Conservation (phyloP, 163 green algal species). For the Prototheca stagnorum region DNA sequence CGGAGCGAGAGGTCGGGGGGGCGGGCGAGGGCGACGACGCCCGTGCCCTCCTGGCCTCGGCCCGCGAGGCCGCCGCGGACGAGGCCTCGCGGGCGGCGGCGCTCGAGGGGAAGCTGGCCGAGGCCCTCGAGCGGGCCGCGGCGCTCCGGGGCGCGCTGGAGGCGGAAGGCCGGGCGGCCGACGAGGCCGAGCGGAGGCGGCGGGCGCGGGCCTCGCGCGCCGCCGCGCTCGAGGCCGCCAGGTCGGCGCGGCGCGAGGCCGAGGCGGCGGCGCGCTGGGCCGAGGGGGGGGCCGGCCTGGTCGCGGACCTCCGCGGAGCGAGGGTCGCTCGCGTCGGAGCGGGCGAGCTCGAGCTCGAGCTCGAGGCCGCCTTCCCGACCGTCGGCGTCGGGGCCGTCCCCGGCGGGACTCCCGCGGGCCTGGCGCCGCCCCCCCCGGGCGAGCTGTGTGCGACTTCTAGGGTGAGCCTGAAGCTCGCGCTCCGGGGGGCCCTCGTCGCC, state of each 20-base stretch:
- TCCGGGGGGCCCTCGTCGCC: background rate
- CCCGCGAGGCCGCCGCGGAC: background rate
- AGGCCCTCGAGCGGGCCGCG: background rate
- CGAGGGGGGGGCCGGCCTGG: slow-evolving; percentile 3
- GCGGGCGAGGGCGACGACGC: background rate
- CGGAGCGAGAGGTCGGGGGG: no score
- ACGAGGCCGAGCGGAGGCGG: background rate
- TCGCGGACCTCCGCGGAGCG: slow-evolving; percentile 2
- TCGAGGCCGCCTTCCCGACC: slow-evolving; percentile 8
- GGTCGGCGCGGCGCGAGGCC: background rate
- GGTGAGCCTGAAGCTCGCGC: background rate
- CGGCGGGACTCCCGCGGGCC: background rate
- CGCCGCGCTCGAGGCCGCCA: background rate
- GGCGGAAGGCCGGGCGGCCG: background rate
- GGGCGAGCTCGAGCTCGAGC: slow-evolving; percentile 3
- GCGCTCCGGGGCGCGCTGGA: background rate
- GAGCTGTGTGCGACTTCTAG: background rate
- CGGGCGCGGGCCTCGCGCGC: no score
- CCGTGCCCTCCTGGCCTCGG: background rate
- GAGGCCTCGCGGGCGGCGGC: background rate
- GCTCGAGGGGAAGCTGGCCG: background rate
- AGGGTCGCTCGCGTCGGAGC: slow-evolving; percentile 2
- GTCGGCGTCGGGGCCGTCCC: background rate
- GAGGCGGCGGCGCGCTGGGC: no score
- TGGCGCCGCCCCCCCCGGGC: background rate